Evolutionary conservation across 2,329 filamentous ascomycete genomes (phyloP), one percentile per base, ranked within the genome.

Genomic region (Pleochaeta shiraiana): DNA sequence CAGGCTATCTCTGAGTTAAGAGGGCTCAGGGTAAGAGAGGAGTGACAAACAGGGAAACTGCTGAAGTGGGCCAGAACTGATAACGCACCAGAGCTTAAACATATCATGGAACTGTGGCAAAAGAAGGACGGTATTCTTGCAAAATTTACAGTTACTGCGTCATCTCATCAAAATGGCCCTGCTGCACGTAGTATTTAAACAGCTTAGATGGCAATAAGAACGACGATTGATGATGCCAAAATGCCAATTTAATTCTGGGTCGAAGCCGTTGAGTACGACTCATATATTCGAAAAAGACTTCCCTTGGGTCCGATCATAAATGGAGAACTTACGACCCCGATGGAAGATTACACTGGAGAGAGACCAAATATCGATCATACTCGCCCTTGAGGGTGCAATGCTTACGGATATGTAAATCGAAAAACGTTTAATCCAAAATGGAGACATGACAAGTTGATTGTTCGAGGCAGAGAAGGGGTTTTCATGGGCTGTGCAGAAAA

Each of bases 191-290:
- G 50, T 16, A 55, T 55, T 55, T 24, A 55, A 28, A 55, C 26
- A 26, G 21, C 57, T 60, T 3, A 60, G 11, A 60, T 34, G 30
- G 57, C 57, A 34, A 60, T 60, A 5, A 60, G 57, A 60, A n/a
- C 28, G 24, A 60, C 37, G 57, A 33, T 60, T n/a, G 16, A 34
- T 21, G 28, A 37, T 34, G 30, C 30, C 11, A 30, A 60, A n/a
- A 12, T 60, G 2, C 57, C 57, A 33, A 33, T 60, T n/a, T 28
- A 60, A 37, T 60, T 60, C 31, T 60, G 30, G 57, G 14, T 34
- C 37, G 57, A 60, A 34, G 57, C 57, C 11, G 57, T 60, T 34
- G 57, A 60, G 28, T 60, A 34, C 21, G 57, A 60, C 28, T n/a
- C 57, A 16, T 37, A 60, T 21, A 37, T 60, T 30, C 30, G 57